Evolutionary conservation across 306 rosid genomes (phyloP), one percentile per base, ranked within the genome.

Genomic region (Prunus dulcis): DNA sequence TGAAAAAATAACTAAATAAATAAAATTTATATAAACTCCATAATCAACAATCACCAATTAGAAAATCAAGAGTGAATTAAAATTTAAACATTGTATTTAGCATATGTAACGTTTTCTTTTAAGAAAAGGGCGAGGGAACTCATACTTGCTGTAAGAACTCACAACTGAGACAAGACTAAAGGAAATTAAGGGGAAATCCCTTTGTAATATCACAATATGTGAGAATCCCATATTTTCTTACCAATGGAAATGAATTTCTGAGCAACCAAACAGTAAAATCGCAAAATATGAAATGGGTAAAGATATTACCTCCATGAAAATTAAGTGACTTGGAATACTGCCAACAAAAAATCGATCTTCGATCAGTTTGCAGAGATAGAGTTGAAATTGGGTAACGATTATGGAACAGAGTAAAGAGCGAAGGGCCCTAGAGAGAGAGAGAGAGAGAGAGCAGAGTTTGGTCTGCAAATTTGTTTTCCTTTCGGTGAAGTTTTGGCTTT

Each of bases 281-380:
- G 47, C 57, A 69, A 12, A 34, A 50, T 51, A 46, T 10, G 3
- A 30, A 22, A 27, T 20, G 15, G 3, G 4, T 17, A 55, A 38
- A 38, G 43, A 64, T 12, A 15, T 25, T 76, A 67, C 86, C 86
- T 85, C 86, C 88, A 79, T 82, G 49, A 56, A 47, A 28, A 66
- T 14, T 17, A 18, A 18, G 47, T 7, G 22, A 18, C 41, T 61
- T 18, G 28, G 18, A 9, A 53, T 23, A 22, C 19, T 28, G 19
- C 63, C 17, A 46, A 10, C 63, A 17, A 7, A 43, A 60, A 43
- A 74, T 7, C 11, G 78, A 75, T 71, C 77, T 19, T 5, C 30
- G 41, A 19, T 69, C 34, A 68, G 43, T 18, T 4, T 64, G 28
- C 22, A 0, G 46, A 34, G 76, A 30, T 15, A n/a, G 68, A 68